phyloP scores from a whole-genome alignment of 768 basidiomycete genomes.

The Phylloporus arenicola region DNA sequence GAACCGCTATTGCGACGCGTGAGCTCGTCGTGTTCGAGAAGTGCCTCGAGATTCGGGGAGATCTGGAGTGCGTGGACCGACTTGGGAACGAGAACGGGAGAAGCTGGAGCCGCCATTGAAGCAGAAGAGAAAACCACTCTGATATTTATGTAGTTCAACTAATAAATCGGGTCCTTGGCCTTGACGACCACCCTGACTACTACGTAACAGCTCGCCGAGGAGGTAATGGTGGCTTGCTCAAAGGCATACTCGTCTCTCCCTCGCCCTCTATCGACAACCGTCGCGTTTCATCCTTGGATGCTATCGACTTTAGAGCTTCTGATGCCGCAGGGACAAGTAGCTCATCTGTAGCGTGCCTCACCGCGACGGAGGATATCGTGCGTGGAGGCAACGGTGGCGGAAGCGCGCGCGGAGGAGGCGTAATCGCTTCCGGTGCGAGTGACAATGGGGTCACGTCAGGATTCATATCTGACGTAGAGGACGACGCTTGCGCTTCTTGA shows the following conservation, averaged over 20 bases:
- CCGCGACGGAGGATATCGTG: constrained; percentile 29
- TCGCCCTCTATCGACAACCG: constrained; percentile 20
- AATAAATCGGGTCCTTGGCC: background rate
- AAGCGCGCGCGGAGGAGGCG: constrained; percentile 25
- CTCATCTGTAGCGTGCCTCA: constrained; percentile 27
- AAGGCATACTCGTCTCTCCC: constrained; percentile 3
- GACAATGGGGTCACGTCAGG: constrained; percentile 28
- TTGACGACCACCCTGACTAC: background rate
- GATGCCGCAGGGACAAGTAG: constrained; percentile 40
- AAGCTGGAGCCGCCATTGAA: constrained; percentile 18
- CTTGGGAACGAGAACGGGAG: constrained; percentile 12
- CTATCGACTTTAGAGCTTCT: constrained; percentile 55
- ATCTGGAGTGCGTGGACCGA: constrained; percentile 38
- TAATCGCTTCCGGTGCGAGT: constrained; percentile 19
- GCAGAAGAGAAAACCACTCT: background rate
- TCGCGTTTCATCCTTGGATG: constrained; percentile 38
- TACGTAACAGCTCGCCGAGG: constrained; percentile 22
- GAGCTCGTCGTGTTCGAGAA: constrained; percentile 53
- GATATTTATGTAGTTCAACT: too few relatives aligned
- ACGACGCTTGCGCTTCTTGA: constrained; percentile 11
- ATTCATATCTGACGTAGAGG: constrained; percentile 14
- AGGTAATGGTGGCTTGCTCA: constrained; percentile 29
- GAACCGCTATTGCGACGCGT: constrained; percentile 31
- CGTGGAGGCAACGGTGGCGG: constrained; percentile 42
- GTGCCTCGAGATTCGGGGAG: constrained; percentile 54